These are phyloP conservation scores for Porphyrellus cyaneotinctus DNA, from an alignment of 768 basidiomycete species.

Conservation along the genomic window DNA sequence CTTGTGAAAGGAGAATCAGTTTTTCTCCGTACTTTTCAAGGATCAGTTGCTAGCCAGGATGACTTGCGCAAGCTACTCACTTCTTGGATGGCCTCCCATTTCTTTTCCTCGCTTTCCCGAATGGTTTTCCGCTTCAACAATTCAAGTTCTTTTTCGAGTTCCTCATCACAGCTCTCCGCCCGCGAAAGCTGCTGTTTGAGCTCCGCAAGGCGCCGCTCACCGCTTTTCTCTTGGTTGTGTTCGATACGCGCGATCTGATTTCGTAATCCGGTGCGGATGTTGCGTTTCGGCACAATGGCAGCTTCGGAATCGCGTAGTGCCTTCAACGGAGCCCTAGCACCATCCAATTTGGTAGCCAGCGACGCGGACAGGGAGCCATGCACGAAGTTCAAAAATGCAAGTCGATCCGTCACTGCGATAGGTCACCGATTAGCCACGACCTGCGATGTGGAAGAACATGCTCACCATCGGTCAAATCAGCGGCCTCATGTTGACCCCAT, in stretches of 20 bases:
- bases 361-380: conserved; percentile 62
- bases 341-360: conserved; percentile 59
- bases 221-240: conserved; percentile 58
- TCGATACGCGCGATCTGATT: conserved; percentile 63
- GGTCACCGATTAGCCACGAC: not conserved
- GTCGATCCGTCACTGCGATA: conserved; percentile 66
- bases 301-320: conserved; percentile 68
- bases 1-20: conserved; percentile 67
- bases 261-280: conserved; percentile 52
- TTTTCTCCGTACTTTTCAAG: conserved; percentile 72
- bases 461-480: conserved; percentile 75
- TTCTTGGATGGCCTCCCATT: conserved; percentile 83
- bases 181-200: conserved; percentile 66
- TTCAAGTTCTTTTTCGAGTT: conserved; percentile 65
- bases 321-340: conserved; percentile 65
- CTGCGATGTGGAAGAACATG: conserved; percentile 1
- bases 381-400: conserved; percentile 79
- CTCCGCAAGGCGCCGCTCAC: conserved; percentile 66
- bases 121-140: conserved; percentile 73
- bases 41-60: not conserved
- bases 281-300: conserved; percentile 56
- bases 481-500: conserved; percentile 71
- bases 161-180: conserved; percentile 58
- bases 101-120: conserved; percentile 66
- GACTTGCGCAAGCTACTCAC: conserved; percentile 33